Conservation (phyloP, 202 grass and related monocot species). For the Schoenoplectus tabernaemontani region DNA sequence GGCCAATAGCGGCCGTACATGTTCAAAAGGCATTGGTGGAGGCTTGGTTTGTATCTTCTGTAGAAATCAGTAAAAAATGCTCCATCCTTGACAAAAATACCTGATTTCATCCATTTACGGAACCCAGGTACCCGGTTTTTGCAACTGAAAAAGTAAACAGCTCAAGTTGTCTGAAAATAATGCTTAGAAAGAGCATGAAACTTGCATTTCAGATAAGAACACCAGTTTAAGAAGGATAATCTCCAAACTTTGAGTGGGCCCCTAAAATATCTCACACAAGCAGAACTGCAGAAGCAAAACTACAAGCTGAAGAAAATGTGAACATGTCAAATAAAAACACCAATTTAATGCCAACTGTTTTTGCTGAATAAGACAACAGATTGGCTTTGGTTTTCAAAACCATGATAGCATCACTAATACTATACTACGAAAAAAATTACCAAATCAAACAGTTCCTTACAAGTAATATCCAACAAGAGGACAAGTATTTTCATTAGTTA, state of each 20-base stretch:
- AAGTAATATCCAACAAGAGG: neutral
- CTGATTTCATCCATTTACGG: no score
- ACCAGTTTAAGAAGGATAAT: neutral
- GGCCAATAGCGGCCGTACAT: neutral
- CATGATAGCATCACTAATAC: neutral
- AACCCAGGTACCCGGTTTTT: neutral
- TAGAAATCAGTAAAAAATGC: no score
- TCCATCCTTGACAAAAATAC: no score
- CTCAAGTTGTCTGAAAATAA: neutral
- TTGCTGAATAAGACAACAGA: neutral
- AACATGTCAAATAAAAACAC: neutral
- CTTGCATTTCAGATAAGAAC: neutral
- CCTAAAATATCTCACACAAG: neutral
- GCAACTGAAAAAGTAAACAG: neutral
- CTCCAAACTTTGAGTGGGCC: neutral
- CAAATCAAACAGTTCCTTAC: neutral
- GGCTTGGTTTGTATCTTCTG: no score
- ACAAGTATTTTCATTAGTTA: neutral
- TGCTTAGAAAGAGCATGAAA: neutral
- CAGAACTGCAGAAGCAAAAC: neutral
- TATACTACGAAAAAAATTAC: neutral
- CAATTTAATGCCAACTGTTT: neutral
- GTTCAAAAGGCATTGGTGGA: neutral
- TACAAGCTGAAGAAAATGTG: neutral
- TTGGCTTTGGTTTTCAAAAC: neutral